phyloP scores from a whole-genome alignment of 1,139 yeast species.

The Schizosaccharomyces versatilis region DNA sequence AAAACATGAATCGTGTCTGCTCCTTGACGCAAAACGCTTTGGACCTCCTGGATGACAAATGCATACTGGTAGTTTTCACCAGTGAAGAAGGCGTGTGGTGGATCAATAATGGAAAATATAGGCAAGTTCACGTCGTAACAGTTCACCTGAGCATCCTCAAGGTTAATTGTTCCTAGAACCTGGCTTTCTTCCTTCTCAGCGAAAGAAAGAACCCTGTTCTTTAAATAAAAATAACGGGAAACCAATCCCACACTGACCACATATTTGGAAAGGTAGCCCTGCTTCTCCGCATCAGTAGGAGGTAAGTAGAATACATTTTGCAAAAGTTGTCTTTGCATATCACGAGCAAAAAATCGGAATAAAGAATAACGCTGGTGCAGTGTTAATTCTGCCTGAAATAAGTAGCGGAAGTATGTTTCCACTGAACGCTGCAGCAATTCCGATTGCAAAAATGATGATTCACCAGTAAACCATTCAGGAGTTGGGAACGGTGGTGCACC shows the following conservation, averaged over 20 bases:
- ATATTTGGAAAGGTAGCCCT: not conserved
- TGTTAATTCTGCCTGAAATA: not conserved
- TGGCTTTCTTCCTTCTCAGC: not conserved
- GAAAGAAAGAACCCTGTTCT: not conserved
- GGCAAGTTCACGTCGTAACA: not conserved
- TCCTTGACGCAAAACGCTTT: not conserved
- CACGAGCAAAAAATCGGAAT: not conserved
- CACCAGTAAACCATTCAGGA: not conserved
- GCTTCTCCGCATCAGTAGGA: not conserved
- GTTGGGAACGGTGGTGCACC: slow-evolving; percentile 1
- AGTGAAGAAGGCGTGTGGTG: slow-evolving; percentile 6
- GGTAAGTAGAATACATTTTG: not conserved
- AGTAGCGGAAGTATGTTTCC: not conserved
- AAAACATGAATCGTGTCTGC: not conserved
- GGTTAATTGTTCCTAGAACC: not conserved
- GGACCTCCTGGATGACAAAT: not conserved
- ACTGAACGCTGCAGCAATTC: not conserved
- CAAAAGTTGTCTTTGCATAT: not conserved
- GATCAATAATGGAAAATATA: not conserved
- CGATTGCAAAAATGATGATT: not conserved
- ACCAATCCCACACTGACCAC: not conserved
- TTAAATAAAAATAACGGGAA: slow-evolving; percentile 1
- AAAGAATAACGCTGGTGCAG: not conserved
- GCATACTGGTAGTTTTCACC: slow-evolving; percentile 3
- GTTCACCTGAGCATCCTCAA: not conserved